Percentiles rank a stretch among this genome's conserved stretches.
phyloP scores from a whole-genome alignment of 805 yeast genomes.

The Saccharomycopsis sp. region DNA sequence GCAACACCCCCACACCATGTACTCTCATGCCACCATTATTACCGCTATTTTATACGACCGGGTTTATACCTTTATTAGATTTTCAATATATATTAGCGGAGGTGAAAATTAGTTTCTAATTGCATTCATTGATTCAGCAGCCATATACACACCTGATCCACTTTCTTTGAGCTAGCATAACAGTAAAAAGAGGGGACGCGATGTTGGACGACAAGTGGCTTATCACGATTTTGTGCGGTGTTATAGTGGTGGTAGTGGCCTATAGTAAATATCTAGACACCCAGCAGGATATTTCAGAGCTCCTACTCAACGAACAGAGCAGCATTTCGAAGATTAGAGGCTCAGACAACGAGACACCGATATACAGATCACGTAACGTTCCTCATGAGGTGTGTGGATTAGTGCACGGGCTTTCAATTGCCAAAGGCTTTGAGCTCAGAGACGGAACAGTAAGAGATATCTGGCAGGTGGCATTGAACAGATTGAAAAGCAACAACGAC shows the following conservation, averaged over 20 bases:
- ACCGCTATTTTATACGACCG: too few relatives aligned
- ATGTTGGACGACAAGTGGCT: not conserved
- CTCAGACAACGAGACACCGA: constrained; percentile 48
- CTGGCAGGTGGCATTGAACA: constrained; percentile 36
- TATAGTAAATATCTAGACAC: constrained; percentile 20
- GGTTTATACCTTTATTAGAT: too few relatives aligned
- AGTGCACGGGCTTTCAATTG: constrained; percentile 49
- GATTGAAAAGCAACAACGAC: constrained; percentile 24
- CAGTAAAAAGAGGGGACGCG: not conserved
- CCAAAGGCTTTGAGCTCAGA: constrained; percentile 45
- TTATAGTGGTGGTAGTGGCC: constrained; percentile 1
- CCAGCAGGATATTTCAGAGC: constrained; percentile 16
- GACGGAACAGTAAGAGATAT: constrained; percentile 58
- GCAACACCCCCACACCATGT: too few relatives aligned
- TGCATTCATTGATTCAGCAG: too few relatives aligned
- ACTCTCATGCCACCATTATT: too few relatives aligned
- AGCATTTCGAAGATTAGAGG: constrained; percentile 46
- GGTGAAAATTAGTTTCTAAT: not conserved
- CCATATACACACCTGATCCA: not conserved
- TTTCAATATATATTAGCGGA: not conserved
- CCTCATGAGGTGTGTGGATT: constrained; percentile 50
- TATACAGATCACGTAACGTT: constrained; percentile 55
- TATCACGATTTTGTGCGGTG: not conserved
- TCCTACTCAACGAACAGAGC: constrained; percentile 38
- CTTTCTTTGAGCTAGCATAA: not conserved